Percentiles rank a stretch among this genome's conserved stretches.
These are phyloP conservation scores for Claviceps humidiphila DNA, from an alignment of 2,329 filamentous ascomycete genomes.

Conservation along the genomic window DNA sequence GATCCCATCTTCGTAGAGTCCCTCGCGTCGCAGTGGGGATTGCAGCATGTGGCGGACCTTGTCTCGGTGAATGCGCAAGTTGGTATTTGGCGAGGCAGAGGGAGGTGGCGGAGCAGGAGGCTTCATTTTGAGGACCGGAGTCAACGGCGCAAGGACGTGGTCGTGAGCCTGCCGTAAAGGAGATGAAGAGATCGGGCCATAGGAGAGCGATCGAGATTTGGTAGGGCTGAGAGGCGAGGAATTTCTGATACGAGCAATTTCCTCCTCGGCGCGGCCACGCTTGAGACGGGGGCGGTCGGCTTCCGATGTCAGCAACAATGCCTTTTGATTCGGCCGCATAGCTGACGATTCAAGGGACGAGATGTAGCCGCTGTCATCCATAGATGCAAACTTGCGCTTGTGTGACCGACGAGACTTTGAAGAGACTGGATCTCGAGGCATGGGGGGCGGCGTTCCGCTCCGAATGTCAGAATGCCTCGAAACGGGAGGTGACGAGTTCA, in stretches of 20 bases:
- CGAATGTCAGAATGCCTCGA: conserved; percentile 43
- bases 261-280: conserved; percentile 84
- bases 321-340: conserved; percentile 54
- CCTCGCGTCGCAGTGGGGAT: conserved; percentile 49
- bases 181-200: conserved; percentile 50
- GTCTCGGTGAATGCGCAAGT: conserved; percentile 75
- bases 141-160: conserved; percentile 62
- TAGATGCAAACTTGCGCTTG: conserved; percentile 64
- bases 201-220: conserved; percentile 45
- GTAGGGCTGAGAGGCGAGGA: conserved; percentile 89
- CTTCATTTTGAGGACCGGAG: conserved; percentile 73
- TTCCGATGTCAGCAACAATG: conserved; percentile 60
- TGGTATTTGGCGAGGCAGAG: conserved; percentile 86
- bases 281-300: conserved; percentile 69
- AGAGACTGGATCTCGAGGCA: conserved; percentile 44
- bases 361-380: conserved; percentile 93
- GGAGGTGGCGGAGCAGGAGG: conserved; percentile 40
- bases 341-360: conserved; percentile 90
- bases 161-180: conserved; percentile 46
- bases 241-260: conserved; percentile 82
- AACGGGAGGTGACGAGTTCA: conserved; percentile 86
- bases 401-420: conserved; percentile 50
- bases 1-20: conserved; percentile 29
- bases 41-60: conserved; percentile 70
- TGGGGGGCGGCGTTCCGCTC: conserved; percentile 65